A percentile compares a stretch with the other conserved stretches of the same genome.
These are phyloP conservation scores for Serendipita sp. DNA, from an alignment of 768 basidiomycete species.

Conservation along the genomic window DNA sequence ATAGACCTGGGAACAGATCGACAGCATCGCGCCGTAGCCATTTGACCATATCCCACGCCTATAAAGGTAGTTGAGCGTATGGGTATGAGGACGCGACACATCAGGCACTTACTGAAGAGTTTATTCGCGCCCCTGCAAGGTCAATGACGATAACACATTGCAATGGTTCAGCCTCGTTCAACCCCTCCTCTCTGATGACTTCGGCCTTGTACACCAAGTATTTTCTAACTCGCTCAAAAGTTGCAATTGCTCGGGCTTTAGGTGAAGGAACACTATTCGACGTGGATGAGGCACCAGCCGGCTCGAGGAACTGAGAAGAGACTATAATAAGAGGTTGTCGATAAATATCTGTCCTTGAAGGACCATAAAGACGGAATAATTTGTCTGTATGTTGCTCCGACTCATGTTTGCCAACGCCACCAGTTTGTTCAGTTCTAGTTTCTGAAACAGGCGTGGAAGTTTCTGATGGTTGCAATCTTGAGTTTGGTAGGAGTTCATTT, in stretches of 20 bases:
- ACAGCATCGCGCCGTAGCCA: background rate
- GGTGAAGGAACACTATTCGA: background rate
- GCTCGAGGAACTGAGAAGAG: background rate
- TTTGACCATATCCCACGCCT: conserved; percentile 2
- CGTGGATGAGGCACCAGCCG: background rate
- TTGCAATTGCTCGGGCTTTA: background rate
- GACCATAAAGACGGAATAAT: background rate
- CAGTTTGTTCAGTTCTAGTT: no score
- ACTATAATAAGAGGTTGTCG: background rate
- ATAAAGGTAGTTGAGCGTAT: background rate
- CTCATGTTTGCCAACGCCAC: no score
- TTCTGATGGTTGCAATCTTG: background rate
- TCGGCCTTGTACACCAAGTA: background rate
- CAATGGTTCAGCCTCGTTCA: background rate
- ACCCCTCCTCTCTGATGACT: background rate
- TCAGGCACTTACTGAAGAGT: background rate
- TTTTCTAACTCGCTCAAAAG: background rate
- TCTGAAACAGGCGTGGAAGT: background rate
- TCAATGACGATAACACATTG: background rate
- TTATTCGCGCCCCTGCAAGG: background rate
- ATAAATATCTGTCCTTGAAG: background rate
- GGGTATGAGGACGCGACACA: no score
- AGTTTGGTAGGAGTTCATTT: background rate
- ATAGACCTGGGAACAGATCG: background rate
- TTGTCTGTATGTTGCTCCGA: no score